Conservation (phyloP, 176 grass and related monocot genomes). For the Oryza rufipogon region DNA sequence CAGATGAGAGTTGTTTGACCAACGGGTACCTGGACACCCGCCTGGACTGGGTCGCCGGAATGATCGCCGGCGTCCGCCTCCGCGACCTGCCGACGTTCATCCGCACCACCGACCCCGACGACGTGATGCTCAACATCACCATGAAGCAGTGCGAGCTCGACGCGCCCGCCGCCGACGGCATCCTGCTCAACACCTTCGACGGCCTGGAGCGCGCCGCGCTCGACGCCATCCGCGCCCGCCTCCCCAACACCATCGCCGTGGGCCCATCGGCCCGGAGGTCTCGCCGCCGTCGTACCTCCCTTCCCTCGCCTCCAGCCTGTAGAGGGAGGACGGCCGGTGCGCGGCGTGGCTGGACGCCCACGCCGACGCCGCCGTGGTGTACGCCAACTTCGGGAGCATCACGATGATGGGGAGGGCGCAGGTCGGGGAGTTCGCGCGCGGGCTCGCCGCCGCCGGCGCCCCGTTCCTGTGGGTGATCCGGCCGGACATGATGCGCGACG, state of each 20-base stretch:
- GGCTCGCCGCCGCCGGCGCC: slow-evolving; percentile 48
- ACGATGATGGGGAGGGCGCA: slow-evolving; percentile 53
- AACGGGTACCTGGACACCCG: slow-evolving; percentile 70
- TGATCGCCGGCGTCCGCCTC: slow-evolving; percentile 40
- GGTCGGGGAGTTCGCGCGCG: slow-evolving; percentile 68
- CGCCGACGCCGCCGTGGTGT: slow-evolving; percentile 42
- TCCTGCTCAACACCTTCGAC: slow-evolving; percentile 56
- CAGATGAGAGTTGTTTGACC: slow-evolving; percentile 60
- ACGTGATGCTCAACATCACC: slow-evolving; percentile 61
- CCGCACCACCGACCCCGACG: slow-evolving; percentile 60
- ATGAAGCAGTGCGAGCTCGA: slow-evolving; percentile 54
- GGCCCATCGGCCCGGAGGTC: slow-evolving; percentile 50
- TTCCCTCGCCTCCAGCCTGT: slow-evolving; percentile 56
- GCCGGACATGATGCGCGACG: slow-evolving; percentile 57
- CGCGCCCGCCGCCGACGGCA: slow-evolving; percentile 39
- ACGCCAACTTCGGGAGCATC: slow-evolving; percentile 69
- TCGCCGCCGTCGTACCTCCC: slow-evolving; percentile 39
- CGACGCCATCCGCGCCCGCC: slow-evolving; percentile 40
- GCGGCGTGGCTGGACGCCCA: slow-evolving; percentile 58
- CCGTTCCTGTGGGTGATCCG: slow-evolving; percentile 76
- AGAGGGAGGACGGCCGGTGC: slow-evolving; percentile 61
- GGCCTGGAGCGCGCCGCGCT: slow-evolving; percentile 28
- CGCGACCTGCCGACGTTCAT: slow-evolving; percentile 81
- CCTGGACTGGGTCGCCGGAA: slow-evolving; percentile 70
- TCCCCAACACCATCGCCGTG: slow-evolving; percentile 61